Evolutionary conservation across 2,329 filamentous ascomycete genomes (phyloP).

Genomic region (Polytolypa hystricis): DNA sequence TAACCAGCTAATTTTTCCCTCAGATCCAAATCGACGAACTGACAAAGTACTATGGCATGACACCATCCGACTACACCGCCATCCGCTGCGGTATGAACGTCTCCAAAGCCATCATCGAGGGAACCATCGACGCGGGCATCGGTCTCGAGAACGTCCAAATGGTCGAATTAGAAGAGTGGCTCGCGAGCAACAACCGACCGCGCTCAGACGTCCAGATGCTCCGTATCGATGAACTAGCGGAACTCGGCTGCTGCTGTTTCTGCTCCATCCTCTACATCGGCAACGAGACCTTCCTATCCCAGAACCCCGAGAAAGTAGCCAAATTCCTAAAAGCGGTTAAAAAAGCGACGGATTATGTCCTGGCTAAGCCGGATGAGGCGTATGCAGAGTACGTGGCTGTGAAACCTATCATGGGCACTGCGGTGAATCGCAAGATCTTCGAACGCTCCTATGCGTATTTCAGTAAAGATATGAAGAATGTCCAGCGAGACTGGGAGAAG

Average conservation of each 20-base stretch:
- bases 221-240: conserved; percentile 67
- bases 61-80: conserved; percentile 60
- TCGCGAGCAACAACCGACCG: conserved; percentile 50
- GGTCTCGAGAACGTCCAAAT: conserved; percentile 74
- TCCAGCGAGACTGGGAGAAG: conserved; percentile 63
- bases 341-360: conserved; percentile 60
- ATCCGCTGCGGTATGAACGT: conserved; percentile 75
- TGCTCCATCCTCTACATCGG: conserved; percentile 72
- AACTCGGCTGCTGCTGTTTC: conserved; percentile 75
- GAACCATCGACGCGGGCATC: conserved; percentile 62
- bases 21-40: conserved; percentile 74
- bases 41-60: conserved; percentile 66
- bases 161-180: conserved; percentile 72
- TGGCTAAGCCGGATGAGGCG: conserved; percentile 50
- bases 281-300: conserved; percentile 58
- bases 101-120: conserved; percentile 61
- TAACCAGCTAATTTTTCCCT: not conserved
- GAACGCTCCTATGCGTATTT: conserved; percentile 71
- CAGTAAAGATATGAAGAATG: conserved; percentile 63
- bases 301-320: conserved; percentile 53
- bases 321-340: conserved; percentile 65
- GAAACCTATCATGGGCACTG: conserved; percentile 58
- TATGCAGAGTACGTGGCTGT: conserved; percentile 60
- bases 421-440: conserved; percentile 66
- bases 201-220: conserved; percentile 66